Evolutionary conservation across 495 filamentous ascomycete species (phyloP), one percentile per base, ranked within the genome.

Genomic region (Ascodesmis nigricans): DNA sequence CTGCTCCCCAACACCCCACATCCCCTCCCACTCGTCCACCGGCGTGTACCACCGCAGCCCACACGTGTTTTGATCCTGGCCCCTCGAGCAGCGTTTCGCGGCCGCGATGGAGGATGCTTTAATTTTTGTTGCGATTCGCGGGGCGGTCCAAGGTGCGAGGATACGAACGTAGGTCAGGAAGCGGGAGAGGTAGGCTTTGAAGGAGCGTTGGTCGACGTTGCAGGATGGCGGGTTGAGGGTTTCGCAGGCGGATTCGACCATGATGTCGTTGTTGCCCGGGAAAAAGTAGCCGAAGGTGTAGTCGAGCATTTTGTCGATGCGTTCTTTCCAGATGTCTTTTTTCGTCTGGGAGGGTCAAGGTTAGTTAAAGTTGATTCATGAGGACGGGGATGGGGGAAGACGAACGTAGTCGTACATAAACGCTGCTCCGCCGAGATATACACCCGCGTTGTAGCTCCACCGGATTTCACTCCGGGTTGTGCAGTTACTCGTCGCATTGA

Each of bases 241-340:
- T 50, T 84, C 79, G 55, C 79, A 90, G 11, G 71, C 66, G n/a
- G 69, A 58, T 50, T 87, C 79, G 31, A 63, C 61, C 60, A 75
- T 66, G 36, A 72, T 54, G 44, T 67, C 55, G 15, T 29, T 10
- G 5, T 39, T 34, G 4, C 42, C 47, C 28, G 57, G 46, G 0
- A 53, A 46, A 50, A 69, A 73, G 58, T 75, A 75, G 45, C 57
- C 36, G 37, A 60, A 48, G 3, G 65, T 59, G 11, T 53, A 56
- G 40, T 60, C 59, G 11, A 78, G 46, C 1, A 78, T 53, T 10
- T 64, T 62, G 28, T 57, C 42, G 9, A 66, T 50, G 16, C 65
- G 64, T 5, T 51, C 43, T 34, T 56, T 50, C 73, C 70, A 78
- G 31, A 59, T 55, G 1, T 46, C 49, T n/a, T n/a, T n/a, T n/a